phyloP scores from a whole-genome alignment of 2,329 filamentous ascomycete species.

The Diatrype stigma region DNA sequence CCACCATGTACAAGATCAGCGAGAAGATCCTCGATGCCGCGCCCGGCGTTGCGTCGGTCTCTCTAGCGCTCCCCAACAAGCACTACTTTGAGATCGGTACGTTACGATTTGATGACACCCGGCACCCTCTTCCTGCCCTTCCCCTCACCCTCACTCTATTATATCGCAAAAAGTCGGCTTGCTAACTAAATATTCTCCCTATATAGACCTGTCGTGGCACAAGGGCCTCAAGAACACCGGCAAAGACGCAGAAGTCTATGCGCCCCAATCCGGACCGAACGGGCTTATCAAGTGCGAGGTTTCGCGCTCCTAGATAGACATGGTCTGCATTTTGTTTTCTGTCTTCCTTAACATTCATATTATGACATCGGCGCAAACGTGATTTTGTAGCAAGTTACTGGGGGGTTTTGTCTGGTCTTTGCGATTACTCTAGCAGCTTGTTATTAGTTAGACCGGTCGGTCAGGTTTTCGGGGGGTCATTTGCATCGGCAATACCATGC shows the following conservation, averaged over 20 bases:
- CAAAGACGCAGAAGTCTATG: slow-evolving; percentile 91
- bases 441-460: slow-evolving; percentile 5
- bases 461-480: slow-evolving; percentile 2
- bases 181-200: slow-evolving; percentile 1
- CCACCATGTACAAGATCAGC: slow-evolving; percentile 99
- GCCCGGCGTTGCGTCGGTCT: slow-evolving; percentile 66
- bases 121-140: neutral
- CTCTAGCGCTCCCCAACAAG: slow-evolving; percentile 91
- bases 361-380: slow-evolving; percentile 10
- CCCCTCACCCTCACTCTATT: neutral
- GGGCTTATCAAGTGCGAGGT: slow-evolving; percentile 95
- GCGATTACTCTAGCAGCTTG: slow-evolving; percentile 7
- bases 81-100: slow-evolving; percentile 95
- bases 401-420: neutral
- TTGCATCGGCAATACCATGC: slow-evolving; percentile 2
- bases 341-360: slow-evolving; percentile 9
- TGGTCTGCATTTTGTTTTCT: neutral
- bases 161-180: neutral
- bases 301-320: slow-evolving; percentile 42
- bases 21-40: slow-evolving; percentile 76
- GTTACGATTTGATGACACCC: slow-evolving; percentile 26
- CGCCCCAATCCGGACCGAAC: slow-evolving; percentile 88
- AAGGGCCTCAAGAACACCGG: slow-evolving; percentile 93
- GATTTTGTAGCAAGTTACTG: neutral
- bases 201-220: slow-evolving; percentile 87